Evolutionary conservation across 1,284 basidiomycete genomes (phyloP).

Genomic region (Puccinia hordei): DNA sequence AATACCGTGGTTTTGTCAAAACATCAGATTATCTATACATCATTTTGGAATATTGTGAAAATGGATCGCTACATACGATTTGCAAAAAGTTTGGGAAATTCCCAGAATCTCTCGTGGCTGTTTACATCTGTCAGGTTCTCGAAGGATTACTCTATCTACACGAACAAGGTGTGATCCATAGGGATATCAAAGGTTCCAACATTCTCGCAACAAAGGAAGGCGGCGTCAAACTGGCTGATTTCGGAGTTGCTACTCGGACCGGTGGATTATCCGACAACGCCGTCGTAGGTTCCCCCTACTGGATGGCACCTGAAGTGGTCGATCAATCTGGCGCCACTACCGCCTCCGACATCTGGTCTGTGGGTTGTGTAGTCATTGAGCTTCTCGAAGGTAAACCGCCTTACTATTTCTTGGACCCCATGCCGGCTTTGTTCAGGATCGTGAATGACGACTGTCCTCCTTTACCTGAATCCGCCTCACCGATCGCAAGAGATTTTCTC

Average conservation of each 20-base stretch:
- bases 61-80: slow-evolving; percentile 91
- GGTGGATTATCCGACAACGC: slow-evolving; percentile 77
- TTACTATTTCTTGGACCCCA: slow-evolving; percentile 91
- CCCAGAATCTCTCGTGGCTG: slow-evolving; percentile 90
- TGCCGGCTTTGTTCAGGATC: slow-evolving; percentile 96
- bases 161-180: slow-evolving; percentile 94
- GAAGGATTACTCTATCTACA: slow-evolving; percentile 92
- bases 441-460: slow-evolving; percentile 96
- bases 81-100: slow-evolving; percentile 96
- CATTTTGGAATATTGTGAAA: slow-evolving; percentile 93
- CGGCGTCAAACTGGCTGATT: slow-evolving; percentile 91
- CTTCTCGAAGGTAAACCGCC: slow-evolving; percentile 93
- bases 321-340: slow-evolving; percentile 95
- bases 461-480: slow-evolving; percentile 87
- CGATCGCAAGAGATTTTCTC: slow-evolving; percentile 86
- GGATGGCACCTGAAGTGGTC: slow-evolving; percentile 99
- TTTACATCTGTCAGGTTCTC: slow-evolving; percentile 87
- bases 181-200: slow-evolving; percentile 98
- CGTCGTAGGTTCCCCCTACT: slow-evolving; percentile 94
- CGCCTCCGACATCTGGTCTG: slow-evolving; percentile 93
- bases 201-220: slow-evolving; percentile 98
- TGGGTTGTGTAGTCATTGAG: slow-evolving; percentile 95
- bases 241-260: slow-evolving; percentile 70
- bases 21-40: slow-evolving; percentile 92
- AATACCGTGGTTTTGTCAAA: slow-evolving; percentile 97